Base-by-base conservation (phyloP, 306 rosid species). In the Dryas drummondii region DNA sequence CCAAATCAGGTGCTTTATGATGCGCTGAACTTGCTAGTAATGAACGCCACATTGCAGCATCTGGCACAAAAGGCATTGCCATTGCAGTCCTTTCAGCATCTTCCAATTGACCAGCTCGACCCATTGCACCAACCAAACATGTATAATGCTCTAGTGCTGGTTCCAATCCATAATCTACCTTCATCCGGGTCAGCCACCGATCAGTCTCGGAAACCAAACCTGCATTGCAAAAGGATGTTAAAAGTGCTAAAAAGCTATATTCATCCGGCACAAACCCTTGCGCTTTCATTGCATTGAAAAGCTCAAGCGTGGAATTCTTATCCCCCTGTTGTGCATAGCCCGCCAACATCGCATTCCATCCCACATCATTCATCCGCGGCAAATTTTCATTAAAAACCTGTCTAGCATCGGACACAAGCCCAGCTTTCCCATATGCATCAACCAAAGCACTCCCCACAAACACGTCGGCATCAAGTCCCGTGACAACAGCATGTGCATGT, bases 1-100 rank as follows among this genome's bases (percentile, higher is more conserved):
- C 96, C 78, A 84, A 83, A 72, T 87, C 88, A 1, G 87, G 82
- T 7, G 76, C 90, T 65, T 88, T 91, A 55, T 82, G 96, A 82
- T 68, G 52, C 0, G 97, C 97, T 74, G 88, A 82, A 72, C 86
- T 82, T 0, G 96, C 84, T 3, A 94, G 85, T 82, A 94, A 60
- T 47, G 93, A 91, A 58, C 98, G 89, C 98, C 97, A 94, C 77
- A 94, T 87, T 5, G 97, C 96, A 0, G 94, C 93, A 71, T 94
- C 98, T 0, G 97, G 91, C 69, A 76, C 65, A 56, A 85, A 82
- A 4, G 96, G 96, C 91, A 91, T 90, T 1, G 87, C 79, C 85
- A 75, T 75, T 4, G 87, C 97, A 68, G 83, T 62, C 76, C 70
- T 86, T 82, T 91, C 96, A 0, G 98, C 97, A 46, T 79, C 80